A percentile compares a stretch with the other conserved stretches of the same genome.
phyloP scores from a whole-genome alignment of 345 rosid genomes.

The Rubroshorea leprosula region DNA sequence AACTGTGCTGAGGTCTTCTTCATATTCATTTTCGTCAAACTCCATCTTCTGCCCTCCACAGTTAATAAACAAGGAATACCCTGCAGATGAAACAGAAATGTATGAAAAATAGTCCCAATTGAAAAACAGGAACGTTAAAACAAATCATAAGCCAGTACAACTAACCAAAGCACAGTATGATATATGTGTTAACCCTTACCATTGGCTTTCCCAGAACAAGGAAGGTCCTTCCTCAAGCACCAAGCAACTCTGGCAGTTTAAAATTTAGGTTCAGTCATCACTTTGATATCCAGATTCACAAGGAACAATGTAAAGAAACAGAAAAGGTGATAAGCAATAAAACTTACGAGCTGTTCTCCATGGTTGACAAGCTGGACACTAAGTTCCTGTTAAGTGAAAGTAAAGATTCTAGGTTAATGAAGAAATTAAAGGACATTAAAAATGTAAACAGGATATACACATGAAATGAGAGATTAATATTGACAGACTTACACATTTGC shows the following conservation, averaged over 20 bases:
- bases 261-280: conserved; percentile 5
- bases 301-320: neutral
- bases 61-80: conserved; percentile 63
- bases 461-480: neutral
- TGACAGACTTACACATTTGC: conserved; percentile 36
- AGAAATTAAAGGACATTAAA: neutral
- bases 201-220: conserved; percentile 39
- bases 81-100: conserved; percentile 27
- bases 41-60: conserved; percentile 46
- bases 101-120: no score
- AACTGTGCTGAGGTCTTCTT: conserved; percentile 31
- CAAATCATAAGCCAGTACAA: neutral
- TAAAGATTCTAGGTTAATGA: conserved; percentile 9
- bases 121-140: no score
- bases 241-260: conserved; percentile 34
- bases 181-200: conserved; percentile 33
- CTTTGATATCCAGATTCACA: neutral
- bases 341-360: conserved; percentile 52
- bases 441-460: neutral
- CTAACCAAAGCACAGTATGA: neutral
- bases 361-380: conserved; percentile 45
- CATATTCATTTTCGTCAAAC: conserved; percentile 31
- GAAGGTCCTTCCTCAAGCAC: conserved; percentile 72
- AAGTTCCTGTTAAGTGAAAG: conserved; percentile 49
- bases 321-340: neutral